Evolutionary conservation across 2,329 filamentous ascomycete genomes (phyloP), one percentile per base, ranked within the genome.

Genomic region (Boeremia exigua): DNA sequence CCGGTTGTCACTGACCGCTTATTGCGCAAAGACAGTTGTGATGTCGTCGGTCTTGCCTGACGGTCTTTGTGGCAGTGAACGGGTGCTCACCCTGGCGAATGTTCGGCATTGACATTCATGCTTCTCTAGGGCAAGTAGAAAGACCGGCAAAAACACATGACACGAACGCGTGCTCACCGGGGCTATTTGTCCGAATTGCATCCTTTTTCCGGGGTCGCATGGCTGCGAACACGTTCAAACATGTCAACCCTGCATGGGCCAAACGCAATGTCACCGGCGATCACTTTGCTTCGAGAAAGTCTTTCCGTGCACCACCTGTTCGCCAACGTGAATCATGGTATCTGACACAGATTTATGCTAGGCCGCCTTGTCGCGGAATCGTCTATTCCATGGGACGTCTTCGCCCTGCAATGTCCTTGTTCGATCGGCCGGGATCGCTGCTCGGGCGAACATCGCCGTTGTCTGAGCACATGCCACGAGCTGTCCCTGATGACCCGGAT

Each of bases 221-320:
- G 37, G 46, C 60, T 68, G 66, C 66, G 66, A 69, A 70, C 66
- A 67, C 63, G 61, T 65, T 62, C 64, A 63, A 66, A 70, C 65
- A 56, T 38, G 40, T 33, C 51, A 56, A 46, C 53, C 53, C 47
- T 50, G 49, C 46, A 60, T 55, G 48, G 23, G 17, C 39, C 10
- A 48, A 44, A 39, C 45, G 39, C 51, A 14, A 34, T 53, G 29
- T 52, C 56, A 43, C 53, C 58, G 58, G 54, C 51, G 60, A 65
- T 65, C 51, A 34, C 34, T 34, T 44, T 54, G 38, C 56, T 68
- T 68, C 62, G 61, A 67, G 64, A 64, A 66, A 57, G 55, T 54
- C 56, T 60, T 60, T 58, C 59, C 58, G 59, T 55, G 54, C 56
- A 57, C 55, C 61, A 61, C 60, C 56, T 61, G 60, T 66, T 65